Conservation (phyloP, 768 basidiomycete species). For the Suillus subaureus region DNA sequence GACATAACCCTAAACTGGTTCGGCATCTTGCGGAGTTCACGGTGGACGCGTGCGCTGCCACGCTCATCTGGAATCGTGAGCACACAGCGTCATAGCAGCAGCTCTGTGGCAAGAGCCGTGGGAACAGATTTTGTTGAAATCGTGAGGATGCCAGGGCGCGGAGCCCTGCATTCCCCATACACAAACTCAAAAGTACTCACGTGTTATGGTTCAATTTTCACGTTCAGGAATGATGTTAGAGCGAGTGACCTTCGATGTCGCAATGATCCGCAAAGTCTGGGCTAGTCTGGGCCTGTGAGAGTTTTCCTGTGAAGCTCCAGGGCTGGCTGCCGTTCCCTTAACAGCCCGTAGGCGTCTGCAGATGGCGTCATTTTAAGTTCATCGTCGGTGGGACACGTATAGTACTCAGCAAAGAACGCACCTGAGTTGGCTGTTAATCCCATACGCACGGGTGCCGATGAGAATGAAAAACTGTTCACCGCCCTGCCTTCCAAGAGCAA, state of each 20-base stretch:
- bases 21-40: neutral
- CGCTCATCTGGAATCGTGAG: neutral
- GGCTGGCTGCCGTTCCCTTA: neutral
- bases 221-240: neutral
- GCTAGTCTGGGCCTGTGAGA: neutral
- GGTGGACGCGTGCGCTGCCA: neutral
- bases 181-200: neutral
- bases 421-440: neutral
- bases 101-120: neutral
- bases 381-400: neutral
- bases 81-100: neutral
- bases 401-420: no score
- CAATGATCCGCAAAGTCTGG: slow-evolving; percentile 1
- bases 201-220: neutral
- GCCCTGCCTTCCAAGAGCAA: neutral
- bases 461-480: neutral
- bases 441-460: neutral
- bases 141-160: neutral
- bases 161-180: neutral
- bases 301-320: slow-evolving; percentile 4
- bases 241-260: neutral
- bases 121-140: neutral
- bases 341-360: neutral
- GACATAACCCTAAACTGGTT: neutral
- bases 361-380: neutral